A percentile compares a stretch with the other conserved stretches of the same genome.
phyloP scores from a whole-genome alignment of 441 rosid species.

The Manihot esculenta region DNA sequence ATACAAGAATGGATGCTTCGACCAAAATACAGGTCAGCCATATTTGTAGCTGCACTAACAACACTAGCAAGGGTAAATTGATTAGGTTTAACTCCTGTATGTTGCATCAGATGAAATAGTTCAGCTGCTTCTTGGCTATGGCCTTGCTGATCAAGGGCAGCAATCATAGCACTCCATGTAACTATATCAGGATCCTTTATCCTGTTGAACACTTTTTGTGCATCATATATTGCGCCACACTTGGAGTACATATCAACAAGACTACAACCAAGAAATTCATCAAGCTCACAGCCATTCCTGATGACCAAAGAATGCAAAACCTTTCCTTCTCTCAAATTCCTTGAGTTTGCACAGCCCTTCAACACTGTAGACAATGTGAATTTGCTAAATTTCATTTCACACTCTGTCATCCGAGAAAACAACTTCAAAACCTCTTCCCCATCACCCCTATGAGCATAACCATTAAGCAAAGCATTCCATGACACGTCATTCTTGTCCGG shows the following conservation, averaged over 20 bases:
- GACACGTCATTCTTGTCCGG: constrained; percentile 67
- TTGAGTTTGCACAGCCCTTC: constrained; percentile 36
- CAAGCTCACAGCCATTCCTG: constrained; percentile 34
- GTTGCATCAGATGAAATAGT: constrained; percentile 38
- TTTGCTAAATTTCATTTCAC: constrained; percentile 30
- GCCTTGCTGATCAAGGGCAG: constrained; percentile 42
- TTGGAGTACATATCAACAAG: constrained; percentile 51
- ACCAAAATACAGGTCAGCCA: constrained; percentile 31
- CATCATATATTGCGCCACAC: constrained; percentile 37
- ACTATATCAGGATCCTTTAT: constrained; percentile 39
- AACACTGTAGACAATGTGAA: constrained; percentile 38
- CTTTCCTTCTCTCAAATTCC: constrained; percentile 34
- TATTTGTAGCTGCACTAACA: constrained; percentile 30
- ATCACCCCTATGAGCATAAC: constrained; percentile 63
- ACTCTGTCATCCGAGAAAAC: constrained; percentile 37
- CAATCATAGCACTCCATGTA: constrained; percentile 44
- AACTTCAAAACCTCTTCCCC: constrained; percentile 35
- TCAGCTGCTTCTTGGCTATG: constrained; percentile 31
- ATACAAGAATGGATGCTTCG: constrained; percentile 41
- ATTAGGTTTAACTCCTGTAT: constrained; percentile 39
- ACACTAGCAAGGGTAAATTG: constrained; percentile 33
- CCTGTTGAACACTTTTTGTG: constrained; percentile 36
- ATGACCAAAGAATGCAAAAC: constrained; percentile 40
- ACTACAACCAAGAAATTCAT: constrained; percentile 36
- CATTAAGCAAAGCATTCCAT: constrained; percentile 78